Evolutionary conservation across 169 alveolate species (phyloP).

Genomic region (Plasmodium billcollinsi): DNA sequence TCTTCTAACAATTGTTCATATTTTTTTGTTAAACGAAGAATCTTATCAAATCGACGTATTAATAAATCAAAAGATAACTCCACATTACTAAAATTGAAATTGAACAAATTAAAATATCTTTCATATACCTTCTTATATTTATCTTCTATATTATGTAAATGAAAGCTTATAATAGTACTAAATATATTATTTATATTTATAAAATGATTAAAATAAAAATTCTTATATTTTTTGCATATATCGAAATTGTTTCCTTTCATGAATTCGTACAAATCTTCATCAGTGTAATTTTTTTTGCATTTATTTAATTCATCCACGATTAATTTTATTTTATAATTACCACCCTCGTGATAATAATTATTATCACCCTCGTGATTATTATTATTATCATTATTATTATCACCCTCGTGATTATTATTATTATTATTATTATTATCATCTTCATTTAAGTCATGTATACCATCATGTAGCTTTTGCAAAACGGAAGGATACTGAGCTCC

Average conservation of each 20-base stretch:
- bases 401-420: background rate
- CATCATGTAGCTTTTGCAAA: background rate
- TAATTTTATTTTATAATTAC: background rate
- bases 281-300: constrained; percentile 22
- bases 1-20: constrained; percentile 13
- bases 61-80: constrained; percentile 42
- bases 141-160: constrained; percentile 17
- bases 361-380: background rate
- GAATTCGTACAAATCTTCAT: constrained; percentile 13
- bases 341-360: background rate
- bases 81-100: constrained; percentile 45
- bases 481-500: background rate
- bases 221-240: constrained; percentile 22
- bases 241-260: constrained; percentile 7
- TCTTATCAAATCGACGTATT: constrained; percentile 16
- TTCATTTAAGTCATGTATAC: background rate
- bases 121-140: constrained; percentile 22
- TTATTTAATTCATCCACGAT: constrained; percentile 6
- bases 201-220: constrained; percentile 51
- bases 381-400: background rate
- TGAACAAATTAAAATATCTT: constrained; percentile 52
- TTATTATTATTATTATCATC: background rate
- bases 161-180: constrained; percentile 22
- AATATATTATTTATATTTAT: constrained; percentile 39
- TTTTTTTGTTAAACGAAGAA: constrained; percentile 18